phyloP scores from a whole-genome alignment of 78 protist genomes.

The Chrysochromulina parva region DNA sequence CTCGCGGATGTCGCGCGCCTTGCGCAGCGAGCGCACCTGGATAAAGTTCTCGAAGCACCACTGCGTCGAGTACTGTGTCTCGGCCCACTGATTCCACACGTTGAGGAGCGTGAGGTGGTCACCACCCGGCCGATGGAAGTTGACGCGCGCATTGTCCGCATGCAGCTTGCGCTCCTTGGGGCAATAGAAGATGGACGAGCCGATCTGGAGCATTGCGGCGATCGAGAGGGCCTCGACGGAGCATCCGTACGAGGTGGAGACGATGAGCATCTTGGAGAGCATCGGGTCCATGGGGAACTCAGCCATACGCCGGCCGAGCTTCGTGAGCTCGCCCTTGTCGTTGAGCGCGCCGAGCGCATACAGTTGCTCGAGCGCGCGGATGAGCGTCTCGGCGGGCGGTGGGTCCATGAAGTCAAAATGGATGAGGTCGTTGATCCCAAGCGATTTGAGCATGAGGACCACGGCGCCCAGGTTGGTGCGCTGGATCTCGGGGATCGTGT shows the following conservation, averaged over 20 bases:
- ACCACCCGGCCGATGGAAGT: slow-evolving; percentile 68
- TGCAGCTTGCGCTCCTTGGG: slow-evolving; percentile 66
- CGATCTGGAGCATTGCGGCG: slow-evolving; percentile 90
- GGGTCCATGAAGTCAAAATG: slow-evolving; percentile 99
- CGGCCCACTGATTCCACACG: slow-evolving; percentile 86
- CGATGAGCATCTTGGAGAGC: slow-evolving; percentile 80
- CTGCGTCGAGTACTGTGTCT: slow-evolving; percentile 70
- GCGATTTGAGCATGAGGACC: slow-evolving; percentile 85
- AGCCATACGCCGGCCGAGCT: slow-evolving; percentile 95
- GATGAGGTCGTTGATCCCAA: slow-evolving; percentile 96
- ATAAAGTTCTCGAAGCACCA: slow-evolving; percentile 96
- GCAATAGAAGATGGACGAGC: slow-evolving; percentile 82
- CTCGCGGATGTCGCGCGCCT: slow-evolving; percentile 92
- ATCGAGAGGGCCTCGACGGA: slow-evolving; percentile 31
- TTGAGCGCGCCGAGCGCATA: slow-evolving; percentile 88
- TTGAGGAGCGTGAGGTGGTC: slow-evolving; percentile 91
- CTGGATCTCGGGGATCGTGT: slow-evolving; percentile 97
- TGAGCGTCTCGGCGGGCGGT: slow-evolving; percentile 97
- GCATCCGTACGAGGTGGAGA: neutral
- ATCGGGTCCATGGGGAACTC: slow-evolving; percentile 97
- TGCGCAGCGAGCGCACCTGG: slow-evolving; percentile 87
- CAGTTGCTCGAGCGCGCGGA: slow-evolving; percentile 90
- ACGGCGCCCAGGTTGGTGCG: slow-evolving; percentile 94
- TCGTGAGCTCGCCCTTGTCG: slow-evolving; percentile 96
- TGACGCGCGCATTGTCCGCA: slow-evolving; percentile 76